phyloP scores from a whole-genome alignment of 106 monocot genomes.

The Acorus calamus region DNA sequence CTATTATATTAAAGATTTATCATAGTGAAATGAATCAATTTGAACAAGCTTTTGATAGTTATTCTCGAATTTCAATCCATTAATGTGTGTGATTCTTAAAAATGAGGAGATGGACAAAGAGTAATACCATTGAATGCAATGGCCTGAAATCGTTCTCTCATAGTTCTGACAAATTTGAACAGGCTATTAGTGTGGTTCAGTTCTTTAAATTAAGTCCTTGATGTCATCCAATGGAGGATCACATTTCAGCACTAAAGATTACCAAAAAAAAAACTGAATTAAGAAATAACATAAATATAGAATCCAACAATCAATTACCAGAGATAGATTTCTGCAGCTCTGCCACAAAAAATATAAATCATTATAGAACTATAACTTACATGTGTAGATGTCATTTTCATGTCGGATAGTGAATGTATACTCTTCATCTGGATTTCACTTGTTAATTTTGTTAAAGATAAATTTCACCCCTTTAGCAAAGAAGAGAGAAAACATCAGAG shows the following conservation, averaged over 20 bases:
- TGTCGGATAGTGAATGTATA: conserved; percentile 55
- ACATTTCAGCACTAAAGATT: conserved; percentile 46
- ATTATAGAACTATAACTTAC: conserved; percentile 25
- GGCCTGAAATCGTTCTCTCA: conserved; percentile 62
- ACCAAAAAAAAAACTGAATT: not conserved
- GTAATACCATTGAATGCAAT: conserved; percentile 40
- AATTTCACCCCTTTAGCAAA: conserved; percentile 57
- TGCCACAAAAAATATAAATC: too few species aligned
- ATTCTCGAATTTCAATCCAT: not conserved
- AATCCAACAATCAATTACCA: too few species aligned
- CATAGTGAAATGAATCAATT: not conserved
- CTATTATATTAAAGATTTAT: too few species aligned
- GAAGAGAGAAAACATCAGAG: conserved; percentile 5
- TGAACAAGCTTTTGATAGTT: not conserved
- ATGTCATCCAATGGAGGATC: conserved; percentile 37
- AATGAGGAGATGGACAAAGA: too few species aligned
- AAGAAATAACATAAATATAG: too few species aligned
- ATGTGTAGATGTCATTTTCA: conserved; percentile 35
- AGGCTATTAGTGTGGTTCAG: conserved; percentile 62
- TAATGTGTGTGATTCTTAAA: too few species aligned
- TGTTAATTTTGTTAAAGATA: conserved; percentile 50
- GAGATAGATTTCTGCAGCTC: too few species aligned
- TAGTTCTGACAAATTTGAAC: conserved; percentile 64
- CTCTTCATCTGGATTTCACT: conserved; percentile 33
- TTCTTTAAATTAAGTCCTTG: conserved; percentile 37